Conservation (phyloP, 306 rosid species). For the Cyclanthera cordifolia region DNA sequence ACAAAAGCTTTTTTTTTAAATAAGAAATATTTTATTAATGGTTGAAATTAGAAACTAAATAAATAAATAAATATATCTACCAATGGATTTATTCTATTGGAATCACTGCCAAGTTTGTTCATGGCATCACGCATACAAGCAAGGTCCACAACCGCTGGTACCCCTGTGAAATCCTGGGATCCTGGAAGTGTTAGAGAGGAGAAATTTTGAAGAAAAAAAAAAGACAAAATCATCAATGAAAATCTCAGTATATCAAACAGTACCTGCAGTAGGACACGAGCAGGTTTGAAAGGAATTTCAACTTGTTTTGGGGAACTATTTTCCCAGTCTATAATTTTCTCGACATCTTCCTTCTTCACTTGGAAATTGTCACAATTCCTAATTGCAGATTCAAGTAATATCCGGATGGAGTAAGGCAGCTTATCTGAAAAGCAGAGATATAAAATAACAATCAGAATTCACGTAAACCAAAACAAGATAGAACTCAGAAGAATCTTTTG, state of each 20-base stretch:
- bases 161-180: constrained; percentile 84
- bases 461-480: constrained; percentile 1
- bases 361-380: constrained; percentile 84
- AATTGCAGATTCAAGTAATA: constrained; percentile 67
- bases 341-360: constrained; percentile 84
- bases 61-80: too few relatives aligned
- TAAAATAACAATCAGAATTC: constrained; percentile 11
- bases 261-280: constrained; percentile 93
- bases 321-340: constrained; percentile 89
- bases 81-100: constrained; percentile 86
- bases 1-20: too few relatives aligned
- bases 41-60: too few relatives aligned
- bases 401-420: constrained; percentile 67
- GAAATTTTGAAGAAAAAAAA: background rate
- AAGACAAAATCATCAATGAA: background rate
- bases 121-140: constrained; percentile 97
- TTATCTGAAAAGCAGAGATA: constrained; percentile 34
- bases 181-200: constrained; percentile 6
- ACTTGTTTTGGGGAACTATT: constrained; percentile 53
- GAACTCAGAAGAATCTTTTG: background rate
- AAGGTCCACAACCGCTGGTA: constrained; percentile 86
- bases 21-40: too few relatives aligned
- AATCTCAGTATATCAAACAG: constrained; percentile 9
- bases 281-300: constrained; percentile 92
- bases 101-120: constrained; percentile 88